Evolutionary conservation across 192 early-diverging fungal species (phyloP), one percentile per base, ranked within the genome.

Genomic region (Coemansia sp.): DNA sequence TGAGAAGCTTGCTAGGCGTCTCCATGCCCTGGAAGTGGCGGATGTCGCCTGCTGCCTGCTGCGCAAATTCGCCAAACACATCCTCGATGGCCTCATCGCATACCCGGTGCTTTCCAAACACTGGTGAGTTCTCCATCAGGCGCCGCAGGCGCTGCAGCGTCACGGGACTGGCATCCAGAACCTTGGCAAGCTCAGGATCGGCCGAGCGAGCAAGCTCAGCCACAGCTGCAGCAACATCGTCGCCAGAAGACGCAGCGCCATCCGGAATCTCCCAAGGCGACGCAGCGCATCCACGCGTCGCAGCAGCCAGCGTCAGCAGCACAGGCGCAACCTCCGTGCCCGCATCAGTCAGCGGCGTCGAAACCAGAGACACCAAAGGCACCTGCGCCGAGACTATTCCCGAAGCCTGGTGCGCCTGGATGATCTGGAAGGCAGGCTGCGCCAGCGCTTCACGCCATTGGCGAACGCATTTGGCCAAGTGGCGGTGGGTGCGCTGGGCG

Each of bases 401-500:
- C 4, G 68, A 48, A 9, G 68, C 25, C 63, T 75, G 78, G 20
- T 58, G 25, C 4, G 57, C 43, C 75, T 82, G 72, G 39, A 81
- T 69, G 53, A 84, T 76, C 63, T 75, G 74, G 70, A 75, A 86
- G 21, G 94, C 85, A 0, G 95, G 88, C 31, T 87, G 78, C n/a
- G 82, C 77, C 34, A 99, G 81, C 0, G 93, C 84, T 37, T 89
- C 88, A 2, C 90, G 79, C 71, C 94, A 96, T 64, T 92, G 90
- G 26, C 88, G 89, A 45, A 99, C 83, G 64, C 94, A 94, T 79
- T 96, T 97, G 73, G 90, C 79, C 51, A 99, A 73, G 34, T 95
- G 94, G 58, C 89, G 79, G 76, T 99, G 97, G 8, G 95, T 94
- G 78, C 92, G 89, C 40, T 88, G 89, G 0, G 97, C 94, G 81